Conservation (phyloP, 2,329 filamentous ascomycete species). For the Xylariaceae sp. region DNA sequence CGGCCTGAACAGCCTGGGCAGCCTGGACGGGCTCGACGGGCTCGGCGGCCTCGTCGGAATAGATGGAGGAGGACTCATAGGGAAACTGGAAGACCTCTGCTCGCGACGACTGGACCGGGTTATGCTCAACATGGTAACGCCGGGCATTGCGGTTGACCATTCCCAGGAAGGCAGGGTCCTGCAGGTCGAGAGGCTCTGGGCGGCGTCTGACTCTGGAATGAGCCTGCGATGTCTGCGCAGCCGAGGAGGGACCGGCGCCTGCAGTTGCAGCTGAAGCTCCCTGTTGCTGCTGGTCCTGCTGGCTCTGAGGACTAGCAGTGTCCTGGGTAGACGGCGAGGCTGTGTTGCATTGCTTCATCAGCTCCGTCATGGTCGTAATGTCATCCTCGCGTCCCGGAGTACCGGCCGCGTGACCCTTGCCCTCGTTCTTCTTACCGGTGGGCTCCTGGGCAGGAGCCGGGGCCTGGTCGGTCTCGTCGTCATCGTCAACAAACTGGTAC, state of each 20-base stretch:
- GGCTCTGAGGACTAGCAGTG: background rate
- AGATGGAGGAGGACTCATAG: constrained; percentile 2
- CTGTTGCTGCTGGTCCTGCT: background rate
- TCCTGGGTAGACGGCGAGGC: constrained; percentile 2
- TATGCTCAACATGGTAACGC: constrained; percentile 11
- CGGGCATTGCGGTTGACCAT: constrained; percentile 3
- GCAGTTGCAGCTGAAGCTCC: background rate
- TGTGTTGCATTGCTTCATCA: constrained; percentile 11
- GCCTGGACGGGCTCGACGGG: too few relatives aligned
- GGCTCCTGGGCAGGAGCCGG: constrained; percentile 13
- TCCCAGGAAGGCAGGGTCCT: constrained; percentile 5
- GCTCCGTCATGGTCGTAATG: constrained; percentile 22
- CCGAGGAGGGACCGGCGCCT: too few relatives aligned
- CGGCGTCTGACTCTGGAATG: constrained; percentile 7
- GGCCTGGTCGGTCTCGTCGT: constrained; percentile 4
- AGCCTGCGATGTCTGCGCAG: background rate
- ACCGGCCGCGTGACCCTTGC: background rate
- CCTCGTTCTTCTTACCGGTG: background rate
- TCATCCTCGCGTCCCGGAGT: constrained; percentile 12
- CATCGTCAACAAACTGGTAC: constrained; percentile 15
- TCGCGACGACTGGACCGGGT: constrained; percentile 10
- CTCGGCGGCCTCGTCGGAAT: constrained; percentile 7
- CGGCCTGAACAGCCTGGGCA: too few relatives aligned
- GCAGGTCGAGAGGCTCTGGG: constrained; percentile 11
- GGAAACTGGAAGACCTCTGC: constrained; percentile 6